A percentile compares a stretch with the other conserved stretches of the same genome.
Evolutionary conservation across 768 basidiomycete species (phyloP).

Genomic region (Hygrocybe coccinea): DNA sequence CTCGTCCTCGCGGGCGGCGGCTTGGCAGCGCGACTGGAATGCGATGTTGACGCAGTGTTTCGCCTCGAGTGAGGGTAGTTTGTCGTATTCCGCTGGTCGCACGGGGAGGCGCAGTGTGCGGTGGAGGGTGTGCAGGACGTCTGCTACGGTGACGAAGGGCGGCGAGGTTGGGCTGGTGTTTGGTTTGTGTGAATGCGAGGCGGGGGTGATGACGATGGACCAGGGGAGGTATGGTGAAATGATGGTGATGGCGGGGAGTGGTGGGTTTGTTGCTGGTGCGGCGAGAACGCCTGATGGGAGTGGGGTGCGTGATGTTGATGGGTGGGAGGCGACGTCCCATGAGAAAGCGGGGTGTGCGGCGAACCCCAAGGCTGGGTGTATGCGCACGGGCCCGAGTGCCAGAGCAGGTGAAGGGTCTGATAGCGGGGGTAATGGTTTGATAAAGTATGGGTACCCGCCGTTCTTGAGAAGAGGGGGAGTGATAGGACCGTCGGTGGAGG

Average conservation of each 20-base stretch:
- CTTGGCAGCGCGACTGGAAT: conserved; percentile 40
- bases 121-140: conserved; percentile 46
- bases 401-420: not conserved
- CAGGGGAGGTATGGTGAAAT: conserved; percentile 6
- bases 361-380: conserved; percentile 42
- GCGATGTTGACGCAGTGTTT: conserved; percentile 36
- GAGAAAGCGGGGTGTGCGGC: conserved; percentile 31
- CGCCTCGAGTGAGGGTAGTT: conserved; percentile 29
- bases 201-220: conserved; percentile 8
- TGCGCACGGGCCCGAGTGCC: conserved; percentile 32
- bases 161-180: not conserved
- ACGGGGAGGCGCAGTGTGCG: conserved; percentile 39
- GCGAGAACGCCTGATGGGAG: not conserved
- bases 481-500: conserved; percentile 32
- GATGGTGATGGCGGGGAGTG: conserved; percentile 21
- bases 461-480: conserved; percentile 34
- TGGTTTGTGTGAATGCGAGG: not conserved
- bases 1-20: conserved; percentile 35
- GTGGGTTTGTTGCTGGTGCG: conserved; percentile 42
- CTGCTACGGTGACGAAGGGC: conserved; percentile 23
- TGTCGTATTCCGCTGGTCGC: conserved; percentile 38
- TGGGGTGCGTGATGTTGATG: conserved; percentile 18
- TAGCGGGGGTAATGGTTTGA: conserved; percentile 4
- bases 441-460: conserved; percentile 30
- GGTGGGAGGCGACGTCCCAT: conserved; percentile 37